Evolutionary conservation across 306 rosid genomes (phyloP), one percentile per base, ranked within the genome.

Genomic region (Cyamopsis tetragonoloba): DNA sequence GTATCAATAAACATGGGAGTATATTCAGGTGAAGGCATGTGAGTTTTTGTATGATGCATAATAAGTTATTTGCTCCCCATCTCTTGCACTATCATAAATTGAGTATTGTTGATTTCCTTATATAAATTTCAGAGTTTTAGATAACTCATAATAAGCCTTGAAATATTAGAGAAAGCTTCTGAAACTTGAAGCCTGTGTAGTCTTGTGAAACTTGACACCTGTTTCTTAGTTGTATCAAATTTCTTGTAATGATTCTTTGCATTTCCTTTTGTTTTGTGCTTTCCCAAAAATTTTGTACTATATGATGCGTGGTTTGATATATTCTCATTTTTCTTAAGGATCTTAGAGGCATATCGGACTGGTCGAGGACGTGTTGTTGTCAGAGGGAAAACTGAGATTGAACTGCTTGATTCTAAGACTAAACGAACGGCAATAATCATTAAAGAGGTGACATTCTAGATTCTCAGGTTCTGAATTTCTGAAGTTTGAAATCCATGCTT

Each of bases 361-460:
- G 99, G 99, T 48, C 84, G 91, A 32, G 99, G 99, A 43, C 89
- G 96, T 28, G 76, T 93, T 51, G 63, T 81, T 63, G 88, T 93
- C 51, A 88, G 99, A 79, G 99, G 99, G 51, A 93, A 90, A 83
- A 85, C 88, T 85, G 97, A 93, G 7, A 69, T 93, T 76, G 99
- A 93, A 66, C 55, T 86, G 80, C 91, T 86, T 68, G 99, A 93
- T 83, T 86, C 89, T 43, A 90, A 79, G 79, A 82, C 91, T 14
- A 93, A 86, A 66, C 75, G 95, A 41, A 48, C 79, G 67, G 99
- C 95, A 27, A 81, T 93, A 73, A 86, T 90, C 49, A 86, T 93
- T 72, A 85, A 85, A 56, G 99, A 93, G 97, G 99, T 88, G 49
- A 30, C 13, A 39, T 27, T 79, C 61, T 55, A 58, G 68, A 14